phyloP scores from a whole-genome alignment of 1,284 basidiomycete species.

The Sporisorium scitamineum region DNA sequence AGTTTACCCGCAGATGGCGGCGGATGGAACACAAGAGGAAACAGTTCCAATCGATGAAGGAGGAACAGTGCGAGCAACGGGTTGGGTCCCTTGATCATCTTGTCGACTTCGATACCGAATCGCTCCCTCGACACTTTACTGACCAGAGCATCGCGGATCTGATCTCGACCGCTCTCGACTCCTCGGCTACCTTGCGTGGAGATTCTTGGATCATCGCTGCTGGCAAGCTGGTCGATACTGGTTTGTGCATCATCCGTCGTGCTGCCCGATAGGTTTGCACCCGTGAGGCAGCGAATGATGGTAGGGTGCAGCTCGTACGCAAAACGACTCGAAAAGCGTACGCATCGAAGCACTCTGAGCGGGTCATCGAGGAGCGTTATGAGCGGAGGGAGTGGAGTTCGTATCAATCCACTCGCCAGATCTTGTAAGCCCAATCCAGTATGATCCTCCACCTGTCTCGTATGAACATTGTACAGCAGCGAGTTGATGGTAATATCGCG shows the following conservation, averaged over 20 bases:
- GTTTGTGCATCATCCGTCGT: constrained; percentile 11
- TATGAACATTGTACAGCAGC: constrained; percentile 95
- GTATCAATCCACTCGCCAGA: constrained; percentile 81
- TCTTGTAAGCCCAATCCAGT: constrained; percentile 86
- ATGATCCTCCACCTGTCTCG: constrained; percentile 86
- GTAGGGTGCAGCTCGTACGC: constrained; percentile 83
- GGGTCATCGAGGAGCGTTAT: constrained; percentile 96
- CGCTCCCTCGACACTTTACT: constrained; percentile 67
- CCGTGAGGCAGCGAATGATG: constrained; percentile 70
- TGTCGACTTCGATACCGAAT: constrained; percentile 69
- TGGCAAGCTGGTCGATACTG: constrained; percentile 18
- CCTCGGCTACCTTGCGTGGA: constrained; percentile 9
- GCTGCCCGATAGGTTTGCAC: constrained; percentile 7
- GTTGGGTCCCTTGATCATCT: constrained; percentile 67
- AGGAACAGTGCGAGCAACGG: constrained; percentile 57
- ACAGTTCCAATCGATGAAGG: constrained; percentile 58
- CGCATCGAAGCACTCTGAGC: constrained; percentile 86
- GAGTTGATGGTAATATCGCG: constrained; percentile 96
- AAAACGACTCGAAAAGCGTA: constrained; percentile 91
- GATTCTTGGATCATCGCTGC: constrained; percentile 39
- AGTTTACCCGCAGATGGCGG: constrained; percentile 41
- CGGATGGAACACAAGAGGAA: constrained; percentile 58
- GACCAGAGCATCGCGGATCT: constrained; percentile 71
- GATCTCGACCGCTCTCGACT: constrained; percentile 64
- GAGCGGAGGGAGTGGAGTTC: constrained; percentile 87